A percentile compares a stretch with the other conserved stretches of the same genome.
phyloP scores from a whole-genome alignment of 495 filamentous ascomycete species.

The Glutinoglossum americanum region DNA sequence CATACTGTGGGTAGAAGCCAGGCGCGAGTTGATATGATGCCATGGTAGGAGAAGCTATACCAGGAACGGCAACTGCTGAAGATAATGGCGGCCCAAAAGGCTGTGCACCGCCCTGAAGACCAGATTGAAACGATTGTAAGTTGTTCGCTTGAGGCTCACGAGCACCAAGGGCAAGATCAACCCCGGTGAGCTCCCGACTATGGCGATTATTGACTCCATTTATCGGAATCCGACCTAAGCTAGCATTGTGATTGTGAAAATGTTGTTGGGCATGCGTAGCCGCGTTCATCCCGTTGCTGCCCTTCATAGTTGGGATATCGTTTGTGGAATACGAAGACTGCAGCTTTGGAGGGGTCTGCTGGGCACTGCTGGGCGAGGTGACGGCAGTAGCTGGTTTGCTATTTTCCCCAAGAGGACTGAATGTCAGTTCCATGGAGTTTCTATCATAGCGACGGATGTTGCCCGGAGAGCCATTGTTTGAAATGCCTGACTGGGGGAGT shows the following conservation, averaged over 20 bases:
- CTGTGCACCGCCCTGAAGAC: conserved; percentile 56
- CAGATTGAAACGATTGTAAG: conserved; percentile 35
- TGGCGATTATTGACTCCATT: conserved; percentile 38
- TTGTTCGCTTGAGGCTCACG: conserved; percentile 15
- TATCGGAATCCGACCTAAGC: conserved; percentile 52
- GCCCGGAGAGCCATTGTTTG: conserved; percentile 11
- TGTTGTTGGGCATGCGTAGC: conserved; percentile 53
- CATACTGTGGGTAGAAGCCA: not conserved
- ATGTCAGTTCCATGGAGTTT: conserved; percentile 10
- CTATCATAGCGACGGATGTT: conserved; percentile 13
- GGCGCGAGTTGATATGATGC: not conserved
- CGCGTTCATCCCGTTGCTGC: conserved; percentile 13
- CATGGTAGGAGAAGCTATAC: conserved; percentile 1
- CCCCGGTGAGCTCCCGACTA: conserved; percentile 39
- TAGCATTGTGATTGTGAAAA: conserved; percentile 66
- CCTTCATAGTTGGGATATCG: conserved; percentile 76
- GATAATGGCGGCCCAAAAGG: conserved; percentile 36
- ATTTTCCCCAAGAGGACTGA: conserved; percentile 23
- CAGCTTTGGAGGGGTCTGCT: conserved; percentile 15
- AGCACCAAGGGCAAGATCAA: conserved; percentile 12
- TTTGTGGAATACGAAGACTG: conserved; percentile 79
- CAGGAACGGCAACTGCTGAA: conserved; percentile 1
- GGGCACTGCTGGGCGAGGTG: conserved; percentile 11
- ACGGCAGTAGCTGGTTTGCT: conserved; percentile 12
- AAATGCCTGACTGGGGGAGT: conserved; percentile 12